Evolutionary conservation across 1,284 basidiomycete species (phyloP).

Genomic region (Caloboletus firmus): DNA sequence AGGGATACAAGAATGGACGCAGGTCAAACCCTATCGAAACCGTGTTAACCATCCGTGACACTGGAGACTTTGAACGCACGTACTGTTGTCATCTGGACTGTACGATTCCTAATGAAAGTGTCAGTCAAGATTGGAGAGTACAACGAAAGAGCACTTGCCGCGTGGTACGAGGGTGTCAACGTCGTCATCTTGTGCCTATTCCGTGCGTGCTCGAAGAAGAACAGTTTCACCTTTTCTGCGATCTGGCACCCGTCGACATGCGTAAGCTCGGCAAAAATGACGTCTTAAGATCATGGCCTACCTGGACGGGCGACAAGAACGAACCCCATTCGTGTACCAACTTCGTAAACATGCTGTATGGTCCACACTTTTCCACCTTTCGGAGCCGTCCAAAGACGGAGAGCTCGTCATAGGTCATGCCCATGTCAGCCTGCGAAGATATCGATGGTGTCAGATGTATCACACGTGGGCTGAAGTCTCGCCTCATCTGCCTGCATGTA

Average conservation of each 20-base stretch:
- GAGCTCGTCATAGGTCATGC: constrained; percentile 99
- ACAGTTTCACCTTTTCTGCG: constrained; percentile 95
- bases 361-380: constrained; percentile 96
- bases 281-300: constrained; percentile 33
- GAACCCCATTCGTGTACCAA: constrained; percentile 91
- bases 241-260: constrained; percentile 53
- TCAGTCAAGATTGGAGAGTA: not conserved
- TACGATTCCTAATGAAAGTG: constrained; percentile 73
- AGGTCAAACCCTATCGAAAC: constrained; percentile 80
- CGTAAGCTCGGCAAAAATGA: not conserved
- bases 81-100: constrained; percentile 95
- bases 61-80: constrained; percentile 28
- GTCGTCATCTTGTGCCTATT: constrained; percentile 99
- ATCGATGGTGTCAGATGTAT: not conserved
- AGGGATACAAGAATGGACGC: constrained; percentile 94
- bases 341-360: constrained; percentile 96
- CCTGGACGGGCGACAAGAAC: constrained; percentile 77
- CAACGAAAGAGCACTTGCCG: constrained; percentile 53
- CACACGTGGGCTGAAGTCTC: constrained; percentile 6
- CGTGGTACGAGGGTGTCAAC: constrained; percentile 94
- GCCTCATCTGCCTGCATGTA: constrained; percentile 97
- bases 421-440: constrained; percentile 81
- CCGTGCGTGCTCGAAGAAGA: constrained; percentile 96
- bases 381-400: constrained; percentile 91
- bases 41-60: constrained; percentile 2